Percentiles rank a stretch among this genome's conserved stretches.
These are phyloP conservation scores for Calophaca sinica DNA, from an alignment of 306 rosid genomes.

Conservation along the genomic window DNA sequence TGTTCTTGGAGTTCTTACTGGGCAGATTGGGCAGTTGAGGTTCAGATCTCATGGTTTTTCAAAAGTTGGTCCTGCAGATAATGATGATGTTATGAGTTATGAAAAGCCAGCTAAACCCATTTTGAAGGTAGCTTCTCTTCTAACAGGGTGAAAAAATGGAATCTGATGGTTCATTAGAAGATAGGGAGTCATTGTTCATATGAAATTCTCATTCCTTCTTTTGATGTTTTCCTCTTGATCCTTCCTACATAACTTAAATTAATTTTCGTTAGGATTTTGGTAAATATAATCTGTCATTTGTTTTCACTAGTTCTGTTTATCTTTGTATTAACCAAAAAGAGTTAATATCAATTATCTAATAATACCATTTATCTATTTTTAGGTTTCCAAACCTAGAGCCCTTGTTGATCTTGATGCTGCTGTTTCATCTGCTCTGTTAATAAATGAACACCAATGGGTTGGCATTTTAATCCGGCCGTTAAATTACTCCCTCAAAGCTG, in stretches of 20 bases:
- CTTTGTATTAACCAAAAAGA: background rate
- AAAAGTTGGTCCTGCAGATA: slow-evolving; percentile 92
- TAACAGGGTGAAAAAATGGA: slow-evolving; percentile 37
- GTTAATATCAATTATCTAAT: slow-evolving; percentile 44
- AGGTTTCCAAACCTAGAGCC: slow-evolving; percentile 93
- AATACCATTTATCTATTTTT: slow-evolving; percentile 33
- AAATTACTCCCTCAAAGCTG: slow-evolving; percentile 88
- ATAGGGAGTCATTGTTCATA: slow-evolving; percentile 14
- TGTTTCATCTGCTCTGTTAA: slow-evolving; percentile 89
- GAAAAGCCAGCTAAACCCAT: slow-evolving; percentile 96
- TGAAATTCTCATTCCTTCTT: slow-evolving; percentile 39
- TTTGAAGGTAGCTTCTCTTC: slow-evolving; percentile 74
- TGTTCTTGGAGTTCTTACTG: slow-evolving; percentile 96
- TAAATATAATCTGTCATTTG: slow-evolving; percentile 3
- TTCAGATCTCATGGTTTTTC: slow-evolving; percentile 97
- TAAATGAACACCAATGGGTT: slow-evolving; percentile 95
- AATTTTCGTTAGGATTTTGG: slow-evolving; percentile 27
- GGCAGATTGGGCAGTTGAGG: slow-evolving; percentile 88
- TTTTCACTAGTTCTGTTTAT: slow-evolving; percentile 27
- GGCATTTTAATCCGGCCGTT: slow-evolving; percentile 88
- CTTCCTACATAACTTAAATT: slow-evolving; percentile 15
- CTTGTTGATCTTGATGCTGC: slow-evolving; percentile 95
- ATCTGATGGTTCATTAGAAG: slow-evolving; percentile 20
- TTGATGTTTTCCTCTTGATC: slow-evolving; percentile 38
- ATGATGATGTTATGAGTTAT: slow-evolving; percentile 92